Base-by-base conservation (phyloP, 2,329 filamentous ascomycete species). In the Coniochaeta sp. region DNA sequence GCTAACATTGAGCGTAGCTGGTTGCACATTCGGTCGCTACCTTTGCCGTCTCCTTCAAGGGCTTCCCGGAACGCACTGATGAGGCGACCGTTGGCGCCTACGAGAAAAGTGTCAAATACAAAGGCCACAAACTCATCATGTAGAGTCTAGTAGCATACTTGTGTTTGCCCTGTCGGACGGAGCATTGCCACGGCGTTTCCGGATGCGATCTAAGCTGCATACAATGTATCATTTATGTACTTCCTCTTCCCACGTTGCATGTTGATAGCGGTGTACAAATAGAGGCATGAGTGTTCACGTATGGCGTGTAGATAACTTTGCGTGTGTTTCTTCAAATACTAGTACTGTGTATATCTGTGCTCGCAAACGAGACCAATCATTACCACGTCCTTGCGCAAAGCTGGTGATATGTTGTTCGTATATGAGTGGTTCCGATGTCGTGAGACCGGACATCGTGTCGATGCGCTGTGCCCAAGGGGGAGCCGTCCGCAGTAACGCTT, bases 11-110 rank as follows among this genome's bases (percentile, higher is more conserved):
- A 4, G 36, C 11, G 7, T 52, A 59, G 62, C 57, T 65, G 22
- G 62, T 65, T 3, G 63, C 63, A 3, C 62, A 65, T 38, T 64
- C 62, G 16, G 62, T 65, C 17, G 63, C 63, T 28, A 65, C 63
- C 1, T 65, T 61, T 28, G 63, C 63, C 19, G 38, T 50, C 9
- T 65, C 63, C 3, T 64, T 65, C 33, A 36, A 65, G 28, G 62
- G 61, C 22, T 65, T 65, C 58, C 63, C 63, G 12, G 47, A 65
- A 58, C 60, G 63, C 38, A 58, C 56, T 14, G 54, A 59, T 14
- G 24, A 59, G 19, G n/a, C 33, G 36, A 44, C 57, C 16, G 50
- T 16, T 12, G 22, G 14, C 57, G 16, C 57, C 34, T 64, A 65
- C 22, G 63, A 56, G 31, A 40, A 65, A 62, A 64, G 43, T 4